phyloP scores from a whole-genome alignment of 768 basidiomycete genomes.

The Leccinum olivaceopallidum region DNA sequence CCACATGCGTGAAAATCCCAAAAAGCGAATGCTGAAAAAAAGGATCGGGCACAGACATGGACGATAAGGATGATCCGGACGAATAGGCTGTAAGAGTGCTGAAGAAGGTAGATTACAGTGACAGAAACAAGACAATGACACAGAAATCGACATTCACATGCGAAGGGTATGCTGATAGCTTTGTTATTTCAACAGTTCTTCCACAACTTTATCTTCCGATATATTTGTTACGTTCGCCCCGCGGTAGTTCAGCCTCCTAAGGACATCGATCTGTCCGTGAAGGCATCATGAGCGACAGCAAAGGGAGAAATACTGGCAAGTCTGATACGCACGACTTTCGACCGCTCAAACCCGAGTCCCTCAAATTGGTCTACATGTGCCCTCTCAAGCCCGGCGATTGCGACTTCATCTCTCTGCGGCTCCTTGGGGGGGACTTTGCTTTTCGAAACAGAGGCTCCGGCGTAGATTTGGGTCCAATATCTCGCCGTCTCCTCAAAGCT shows the following conservation, averaged over 20 bases:
- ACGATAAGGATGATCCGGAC: slow-evolving; percentile 18
- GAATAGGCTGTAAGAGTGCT: slow-evolving; percentile 16
- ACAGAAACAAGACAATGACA: slow-evolving; percentile 27
- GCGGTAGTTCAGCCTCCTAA: slow-evolving; percentile 85
- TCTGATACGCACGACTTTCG: slow-evolving; percentile 73
- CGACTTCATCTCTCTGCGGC: slow-evolving; percentile 47
- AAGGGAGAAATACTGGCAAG: background rate
- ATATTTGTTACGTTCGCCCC: slow-evolving; percentile 79
- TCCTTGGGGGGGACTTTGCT: slow-evolving; percentile 36
- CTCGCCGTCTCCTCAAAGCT: slow-evolving; percentile 91
- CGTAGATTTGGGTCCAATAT: slow-evolving; percentile 94
- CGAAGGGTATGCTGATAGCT: slow-evolving; percentile 25
- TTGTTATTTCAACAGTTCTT: slow-evolving; percentile 73
- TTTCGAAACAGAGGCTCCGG: slow-evolving; percentile 62
- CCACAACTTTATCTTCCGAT: slow-evolving; percentile 79
- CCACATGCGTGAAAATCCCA: slow-evolving; percentile 5
- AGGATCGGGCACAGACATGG: slow-evolving; percentile 10
- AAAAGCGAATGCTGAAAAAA: slow-evolving; percentile 1
- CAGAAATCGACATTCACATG: slow-evolving; percentile 26
- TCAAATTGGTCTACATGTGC: slow-evolving; percentile 86
- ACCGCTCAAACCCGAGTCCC: slow-evolving; percentile 75
- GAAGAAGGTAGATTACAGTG: slow-evolving; percentile 26
- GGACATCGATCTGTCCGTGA: slow-evolving; percentile 71
- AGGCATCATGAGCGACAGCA: slow-evolving; percentile 4
- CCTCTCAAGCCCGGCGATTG: slow-evolving; percentile 77